A percentile compares a stretch with the other conserved stretches of the same genome.
phyloP scores from a whole-genome alignment of 805 yeast genomes.

The Schwanniomyces vanrijiae region DNA sequence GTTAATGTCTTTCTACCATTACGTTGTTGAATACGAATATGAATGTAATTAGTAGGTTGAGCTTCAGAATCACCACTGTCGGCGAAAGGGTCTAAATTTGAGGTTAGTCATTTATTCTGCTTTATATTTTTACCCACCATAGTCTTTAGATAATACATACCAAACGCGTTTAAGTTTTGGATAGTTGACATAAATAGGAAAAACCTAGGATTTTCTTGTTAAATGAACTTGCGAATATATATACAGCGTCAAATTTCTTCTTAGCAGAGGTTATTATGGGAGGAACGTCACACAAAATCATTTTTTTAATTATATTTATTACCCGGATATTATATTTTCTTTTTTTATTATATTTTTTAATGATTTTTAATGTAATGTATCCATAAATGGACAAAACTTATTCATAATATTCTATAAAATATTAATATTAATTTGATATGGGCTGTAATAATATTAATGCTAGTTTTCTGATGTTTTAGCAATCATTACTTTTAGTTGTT shows the following conservation, averaged over 20 bases:
- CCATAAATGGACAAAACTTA: no score
- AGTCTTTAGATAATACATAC: constrained; percentile 32
- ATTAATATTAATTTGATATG: no score
- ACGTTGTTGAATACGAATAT: constrained; percentile 98
- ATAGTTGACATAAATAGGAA: constrained; percentile 71
- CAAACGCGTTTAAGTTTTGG: constrained; percentile 83
- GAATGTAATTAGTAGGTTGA: constrained; percentile 93
- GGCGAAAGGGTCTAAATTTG: constrained; percentile 91
- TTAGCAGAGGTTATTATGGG: neutral
- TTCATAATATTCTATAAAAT: no score
- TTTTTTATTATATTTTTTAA: neutral
- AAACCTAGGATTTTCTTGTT: constrained; percentile 9
- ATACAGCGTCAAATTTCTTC: neutral
- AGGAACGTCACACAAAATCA: neutral
- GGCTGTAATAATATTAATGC: no score
- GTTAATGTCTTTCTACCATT: constrained; percentile 98
- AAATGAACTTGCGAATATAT: neutral
- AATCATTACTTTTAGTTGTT: no score
- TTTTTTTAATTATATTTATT: neutral
- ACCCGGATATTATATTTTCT: neutral
- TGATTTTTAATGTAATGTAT: no score
- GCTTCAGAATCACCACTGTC: constrained; percentile 99
- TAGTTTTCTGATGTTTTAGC: no score
- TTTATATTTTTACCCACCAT: neutral
- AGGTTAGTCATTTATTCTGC: neutral